Conservation (phyloP, 2,329 filamentous ascomycete genomes). For the Pseudogymnoascus sp. region DNA sequence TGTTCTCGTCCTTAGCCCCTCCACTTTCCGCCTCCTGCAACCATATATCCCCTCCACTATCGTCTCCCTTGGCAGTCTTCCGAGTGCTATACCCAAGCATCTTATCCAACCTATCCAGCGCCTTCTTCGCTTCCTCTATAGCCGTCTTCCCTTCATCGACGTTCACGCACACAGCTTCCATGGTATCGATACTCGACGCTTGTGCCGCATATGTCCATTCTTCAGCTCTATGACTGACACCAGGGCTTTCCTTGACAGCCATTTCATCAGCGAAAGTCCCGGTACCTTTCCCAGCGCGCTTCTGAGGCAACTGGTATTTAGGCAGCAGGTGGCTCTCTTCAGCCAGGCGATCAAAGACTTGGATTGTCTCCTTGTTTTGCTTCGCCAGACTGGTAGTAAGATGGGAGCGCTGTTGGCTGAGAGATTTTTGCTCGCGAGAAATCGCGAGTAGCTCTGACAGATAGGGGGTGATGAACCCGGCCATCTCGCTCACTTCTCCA, state of each 20-base stretch:
- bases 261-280: constrained; percentile 37
- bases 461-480: constrained; percentile 48
- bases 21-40: constrained; percentile 1
- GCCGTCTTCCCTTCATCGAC: constrained; percentile 52
- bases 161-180: constrained; percentile 51
- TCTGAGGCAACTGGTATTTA: constrained; percentile 39
- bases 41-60: background rate
- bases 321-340: constrained; percentile 57
- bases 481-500: constrained; percentile 21
- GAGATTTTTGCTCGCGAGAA: constrained; percentile 48
- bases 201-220: constrained; percentile 56
- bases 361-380: constrained; percentile 43
- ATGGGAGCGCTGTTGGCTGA: constrained; percentile 52
- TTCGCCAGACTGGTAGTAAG: constrained; percentile 43
- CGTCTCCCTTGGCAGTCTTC: constrained; percentile 2
- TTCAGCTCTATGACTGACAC: constrained; percentile 39
- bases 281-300: constrained; percentile 17
- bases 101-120: constrained; percentile 40
- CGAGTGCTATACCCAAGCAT: background rate
- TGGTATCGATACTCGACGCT: constrained; percentile 49
- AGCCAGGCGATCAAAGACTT: constrained; percentile 45
- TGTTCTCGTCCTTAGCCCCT: background rate
- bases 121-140: constrained; percentile 44
- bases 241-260: constrained; percentile 32
- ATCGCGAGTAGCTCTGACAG: constrained; percentile 45